Evolutionary conservation across 2,329 filamentous ascomycete species (phyloP), one percentile per base, ranked within the genome.

Genomic region (Aureobasidium sp.): DNA sequence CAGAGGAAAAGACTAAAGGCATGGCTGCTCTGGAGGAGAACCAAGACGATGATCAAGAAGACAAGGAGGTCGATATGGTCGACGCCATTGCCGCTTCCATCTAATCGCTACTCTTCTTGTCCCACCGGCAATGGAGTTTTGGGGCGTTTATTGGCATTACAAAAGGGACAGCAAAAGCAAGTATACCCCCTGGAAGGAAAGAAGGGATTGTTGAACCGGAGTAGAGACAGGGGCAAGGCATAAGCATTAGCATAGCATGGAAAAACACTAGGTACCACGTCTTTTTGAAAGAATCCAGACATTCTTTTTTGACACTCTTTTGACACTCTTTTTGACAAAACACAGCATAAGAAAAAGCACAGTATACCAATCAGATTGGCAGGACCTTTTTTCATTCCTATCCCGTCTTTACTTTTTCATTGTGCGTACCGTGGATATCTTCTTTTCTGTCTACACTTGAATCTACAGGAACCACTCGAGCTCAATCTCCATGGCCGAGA

Each of bases 401-500:
- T n/a, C 39, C 14, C 49, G 1, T 39, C 31, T 36, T 42, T 36
- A 31, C 37, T 55, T 29, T 42, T 53, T 39, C 20, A 3, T 25
- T 25, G 20, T 25, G 20, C 20, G 6, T 7, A 20, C 12, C 22
- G 14, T 41, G 51, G 51, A 55, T 55, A 55, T 55, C 39, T 52
- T 25, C 15, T 20, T n/a, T 12, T 1, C 12, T 3, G 0, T 34
- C 31, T 3, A 29, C 6, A 49, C 12, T 17, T 1, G 17, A 1
- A n/a, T 57, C 42, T 62, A 62, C 51, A 62, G 36, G 60, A 62
- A 62, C 41, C 39, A 53, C 42, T 62, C 60, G 25, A 62, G 60
- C 31, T 62, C 48, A 62, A 62, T 34, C 48, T 62, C 60, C 48
- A 53, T 78, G 47, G 90, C 91, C 78, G 91, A 97, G 69, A 96